Percentiles rank a stretch among this genome's conserved stretches.
Evolutionary conservation across 441 rosid genomes (phyloP).

Genomic region (Erysimum cheiri): DNA sequence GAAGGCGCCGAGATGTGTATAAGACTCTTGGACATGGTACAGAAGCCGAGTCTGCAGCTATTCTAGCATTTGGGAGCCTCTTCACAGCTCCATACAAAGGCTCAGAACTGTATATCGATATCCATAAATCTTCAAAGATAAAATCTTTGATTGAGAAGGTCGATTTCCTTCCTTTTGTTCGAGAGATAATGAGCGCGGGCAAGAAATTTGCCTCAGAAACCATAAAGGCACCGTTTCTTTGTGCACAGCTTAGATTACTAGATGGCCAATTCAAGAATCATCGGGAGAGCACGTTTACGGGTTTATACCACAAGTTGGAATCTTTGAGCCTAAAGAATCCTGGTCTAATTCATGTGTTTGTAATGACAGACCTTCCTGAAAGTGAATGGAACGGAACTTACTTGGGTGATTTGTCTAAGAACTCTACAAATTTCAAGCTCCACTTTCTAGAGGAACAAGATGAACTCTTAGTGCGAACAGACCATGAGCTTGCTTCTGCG

Average conservation of each 20-base stretch:
- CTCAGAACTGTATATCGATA: conserved; percentile 69
- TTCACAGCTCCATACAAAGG: conserved; percentile 87
- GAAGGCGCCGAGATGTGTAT: conserved; percentile 69
- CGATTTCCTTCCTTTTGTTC: conserved; percentile 74
- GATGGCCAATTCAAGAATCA: conserved; percentile 98
- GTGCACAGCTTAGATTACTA: conserved; percentile 87
- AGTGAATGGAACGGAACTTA: conserved; percentile 82
- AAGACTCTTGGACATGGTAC: conserved; percentile 74
- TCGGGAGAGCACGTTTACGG: conserved; percentile 65
- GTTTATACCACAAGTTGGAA: conserved; percentile 68
- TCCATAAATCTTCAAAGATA: conserved; percentile 52
- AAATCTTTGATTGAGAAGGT: conserved; percentile 64
- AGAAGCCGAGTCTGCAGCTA: conserved; percentile 62
- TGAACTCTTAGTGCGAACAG: conserved; percentile 52
- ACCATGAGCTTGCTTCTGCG: conserved; percentile 52
- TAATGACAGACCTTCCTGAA: conserved; percentile 94
- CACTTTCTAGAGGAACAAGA: conserved; percentile 55
- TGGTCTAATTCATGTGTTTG: conserved; percentile 60
- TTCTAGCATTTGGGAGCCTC: conserved; percentile 87
- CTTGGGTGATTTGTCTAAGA: conserved; percentile 61
- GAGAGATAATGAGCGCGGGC: conserved; percentile 67
- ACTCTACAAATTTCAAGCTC: conserved; percentile 52
- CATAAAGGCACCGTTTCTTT: conserved; percentile 74
- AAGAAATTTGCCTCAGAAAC: conserved; percentile 62
- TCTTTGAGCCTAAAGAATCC: conserved; percentile 53